Evolutionary conservation across 2,329 filamentous ascomycete genomes (phyloP), one percentile per base, ranked within the genome.

Genomic region (Aspergillus fumigatus): DNA sequence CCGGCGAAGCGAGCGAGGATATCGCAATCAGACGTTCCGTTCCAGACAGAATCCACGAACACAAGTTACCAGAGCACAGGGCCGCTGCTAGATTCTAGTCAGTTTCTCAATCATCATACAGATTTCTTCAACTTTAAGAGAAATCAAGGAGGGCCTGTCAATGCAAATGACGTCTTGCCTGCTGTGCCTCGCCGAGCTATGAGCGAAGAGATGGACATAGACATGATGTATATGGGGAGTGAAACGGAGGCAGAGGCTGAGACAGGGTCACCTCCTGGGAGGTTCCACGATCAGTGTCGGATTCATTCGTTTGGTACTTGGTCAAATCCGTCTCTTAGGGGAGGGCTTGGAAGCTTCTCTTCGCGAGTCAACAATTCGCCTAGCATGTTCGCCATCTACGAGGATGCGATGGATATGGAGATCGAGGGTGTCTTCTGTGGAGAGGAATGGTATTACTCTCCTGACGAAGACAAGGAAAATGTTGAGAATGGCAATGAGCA

Each of bases 401-500:
- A 66, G 48, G 64, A 66, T 29, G 50, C 58, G 8, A 56, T 60
- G 4, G 50, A 54, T 35, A 57, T 59, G 38, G 57, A 55, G 2
- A 41, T 57, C 19, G 48, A 57, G 17, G 52, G 26, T 19, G 21
- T 27, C 26, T 23, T 32, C 21, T 47, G 19, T 9, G 23, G 14
- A 21, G 35, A 6, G 7, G n/a, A 50, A 14, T 50, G 56, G 27
- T 41, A 59, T 19, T 27, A 41, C 1, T 58, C 51, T 3, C 57
- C 53, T 1, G 57, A 61, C 1, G 62, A 64, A 9, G 56, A 65
- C 17, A 65, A 65, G 49, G 63, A 65, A 48, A 65, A 65, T 21
- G 17, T 45, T 35, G 55, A 52, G 17, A 32, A 53, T 11, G 32
- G 9, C n/a, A 26, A 45, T 21, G 48, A 51, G 23, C 19, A 27